Evolutionary conservation across 495 filamentous ascomycete species (phyloP).

Genomic region (Penicillium samsonianum): DNA sequence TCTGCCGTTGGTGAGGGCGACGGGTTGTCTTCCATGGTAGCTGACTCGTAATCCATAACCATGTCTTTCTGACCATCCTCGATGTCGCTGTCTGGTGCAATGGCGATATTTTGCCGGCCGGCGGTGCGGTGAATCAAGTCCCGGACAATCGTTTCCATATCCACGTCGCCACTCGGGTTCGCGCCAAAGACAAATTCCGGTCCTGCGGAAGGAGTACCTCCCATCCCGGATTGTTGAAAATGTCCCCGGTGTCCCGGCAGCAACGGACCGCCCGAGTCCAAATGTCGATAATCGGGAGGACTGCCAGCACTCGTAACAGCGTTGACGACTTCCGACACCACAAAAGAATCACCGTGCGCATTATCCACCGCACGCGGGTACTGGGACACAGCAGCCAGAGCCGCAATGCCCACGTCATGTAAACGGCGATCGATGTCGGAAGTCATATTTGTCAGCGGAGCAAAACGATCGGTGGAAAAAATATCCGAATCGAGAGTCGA

Average conservation of each 20-base stretch:
- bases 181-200: conserved; percentile 19
- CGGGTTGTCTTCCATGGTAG: conserved; percentile 15
- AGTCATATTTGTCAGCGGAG: conserved; percentile 10
- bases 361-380: conserved; percentile 29
- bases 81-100: conserved; percentile 27
- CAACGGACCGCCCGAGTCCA: conserved; percentile 9
- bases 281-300: conserved; percentile 7
- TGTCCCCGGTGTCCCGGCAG: conserved; percentile 7
- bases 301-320: conserved; percentile 24
- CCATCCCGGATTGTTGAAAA: conserved; percentile 29
- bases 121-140: conserved; percentile 22
- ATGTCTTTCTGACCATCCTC: conserved; percentile 24
- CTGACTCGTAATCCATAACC: conserved; percentile 34
- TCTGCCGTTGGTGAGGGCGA: conserved; percentile 22
- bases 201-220: conserved; percentile 18
- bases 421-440: conserved; percentile 25
- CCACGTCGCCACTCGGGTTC: conserved; percentile 14
- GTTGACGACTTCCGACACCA: conserved; percentile 35
- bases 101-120: conserved; percentile 22
- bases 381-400: conserved; percentile 39
- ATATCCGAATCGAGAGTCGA: conserved; percentile 10
- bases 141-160: conserved; percentile 26
- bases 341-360: conserved; percentile 17
- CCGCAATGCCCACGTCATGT: conserved; percentile 34
- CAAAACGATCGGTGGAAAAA: conserved; percentile 2